These are phyloP conservation scores for Cercospora beticola DNA, from an alignment of 2,329 filamentous ascomycete genomes.

Conservation along the genomic window DNA sequence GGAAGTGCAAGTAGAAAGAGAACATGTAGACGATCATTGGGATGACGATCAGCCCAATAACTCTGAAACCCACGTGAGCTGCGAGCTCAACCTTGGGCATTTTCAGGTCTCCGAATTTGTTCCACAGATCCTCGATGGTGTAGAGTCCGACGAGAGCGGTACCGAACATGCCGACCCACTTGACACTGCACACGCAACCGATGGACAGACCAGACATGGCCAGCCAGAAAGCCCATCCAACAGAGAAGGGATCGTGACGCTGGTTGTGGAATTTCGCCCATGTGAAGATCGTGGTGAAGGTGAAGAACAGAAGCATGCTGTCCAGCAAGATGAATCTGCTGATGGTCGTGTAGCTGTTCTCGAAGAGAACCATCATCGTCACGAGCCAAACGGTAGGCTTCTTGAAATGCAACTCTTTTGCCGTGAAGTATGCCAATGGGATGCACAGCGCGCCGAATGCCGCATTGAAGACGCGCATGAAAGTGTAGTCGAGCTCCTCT, in stretches of 20 bases:
- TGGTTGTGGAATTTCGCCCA: conserved; percentile 96
- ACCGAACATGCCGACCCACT: conserved; percentile 95
- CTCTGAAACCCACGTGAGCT: conserved; percentile 75
- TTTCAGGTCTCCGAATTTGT: conserved; percentile 91
- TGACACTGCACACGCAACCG: conserved; percentile 96
- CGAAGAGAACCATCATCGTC: conserved; percentile 94
- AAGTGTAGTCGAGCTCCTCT: conserved; percentile 90
- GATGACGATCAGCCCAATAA: conserved; percentile 83
- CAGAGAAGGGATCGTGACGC: conserved; percentile 79
- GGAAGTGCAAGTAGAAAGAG: conserved; percentile 92
- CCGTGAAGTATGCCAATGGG: conserved; percentile 92
- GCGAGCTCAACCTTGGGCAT: conserved; percentile 78
- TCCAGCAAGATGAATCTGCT: conserved; percentile 97
- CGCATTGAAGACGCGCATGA: conserved; percentile 97
- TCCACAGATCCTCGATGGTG: conserved; percentile 95
- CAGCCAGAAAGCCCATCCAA: conserved; percentile 93
- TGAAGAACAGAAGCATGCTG: conserved; percentile 98
- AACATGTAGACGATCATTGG: conserved; percentile 91
- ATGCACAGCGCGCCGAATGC: conserved; percentile 91
- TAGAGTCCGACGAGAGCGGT: conserved; percentile 94
- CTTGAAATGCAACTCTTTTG: conserved; percentile 82
- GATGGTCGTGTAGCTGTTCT: conserved; percentile 99
- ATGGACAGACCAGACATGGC: conserved; percentile 92
- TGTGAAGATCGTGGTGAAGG: conserved; percentile 95
- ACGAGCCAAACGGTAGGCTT: conserved; percentile 90